A percentile compares a stretch with the other conserved stretches of the same genome.
Evolutionary conservation across 495 filamentous ascomycete species (phyloP).

Genomic region (Gamarada debralockiae): DNA sequence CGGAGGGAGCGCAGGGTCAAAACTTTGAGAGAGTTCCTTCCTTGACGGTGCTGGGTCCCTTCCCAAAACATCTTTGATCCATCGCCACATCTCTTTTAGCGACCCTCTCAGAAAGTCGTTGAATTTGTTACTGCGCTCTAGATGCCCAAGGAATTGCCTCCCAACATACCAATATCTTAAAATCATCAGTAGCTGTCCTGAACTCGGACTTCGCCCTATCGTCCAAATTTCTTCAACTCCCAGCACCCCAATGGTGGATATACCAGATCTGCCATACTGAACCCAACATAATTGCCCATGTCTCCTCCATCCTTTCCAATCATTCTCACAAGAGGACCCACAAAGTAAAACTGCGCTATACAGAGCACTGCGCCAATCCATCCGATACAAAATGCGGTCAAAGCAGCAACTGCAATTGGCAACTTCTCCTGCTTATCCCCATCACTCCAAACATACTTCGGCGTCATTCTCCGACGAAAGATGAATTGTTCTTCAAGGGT

Average conservation of each 20-base stretch:
- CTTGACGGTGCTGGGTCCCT: too few species aligned
- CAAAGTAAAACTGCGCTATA: slow-evolving; percentile 67
- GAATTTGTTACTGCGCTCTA: too few species aligned
- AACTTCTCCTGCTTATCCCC: slow-evolving; percentile 58
- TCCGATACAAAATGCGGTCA: slow-evolving; percentile 60
- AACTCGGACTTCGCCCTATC: too few species aligned
- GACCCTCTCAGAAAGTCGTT: too few species aligned
- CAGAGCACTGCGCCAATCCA: slow-evolving; percentile 67
- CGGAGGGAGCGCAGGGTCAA: too few species aligned
- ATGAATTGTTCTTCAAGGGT: slow-evolving; percentile 60
- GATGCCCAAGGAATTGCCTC: too few species aligned
- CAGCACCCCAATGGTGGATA: slow-evolving; percentile 45
- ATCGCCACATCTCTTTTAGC: too few species aligned
- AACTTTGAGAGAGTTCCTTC: too few species aligned
- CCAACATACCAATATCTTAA: too few species aligned
- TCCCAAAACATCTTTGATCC: too few species aligned
- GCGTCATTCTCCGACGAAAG: slow-evolving; percentile 41
- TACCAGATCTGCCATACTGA: slow-evolving; percentile 43
- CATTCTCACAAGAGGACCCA: slow-evolving; percentile 51
- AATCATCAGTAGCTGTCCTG: too few species aligned
- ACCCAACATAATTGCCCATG: slow-evolving; percentile 52
- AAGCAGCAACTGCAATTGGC: slow-evolving; percentile 59
- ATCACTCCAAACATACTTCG: slow-evolving; percentile 54
- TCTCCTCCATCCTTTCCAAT: slow-evolving; percentile 21
- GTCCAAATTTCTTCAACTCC: slow-evolving; percentile 40